Base-by-base conservation (phyloP, 345 rosid genomes). In the Draba incana region DNA sequence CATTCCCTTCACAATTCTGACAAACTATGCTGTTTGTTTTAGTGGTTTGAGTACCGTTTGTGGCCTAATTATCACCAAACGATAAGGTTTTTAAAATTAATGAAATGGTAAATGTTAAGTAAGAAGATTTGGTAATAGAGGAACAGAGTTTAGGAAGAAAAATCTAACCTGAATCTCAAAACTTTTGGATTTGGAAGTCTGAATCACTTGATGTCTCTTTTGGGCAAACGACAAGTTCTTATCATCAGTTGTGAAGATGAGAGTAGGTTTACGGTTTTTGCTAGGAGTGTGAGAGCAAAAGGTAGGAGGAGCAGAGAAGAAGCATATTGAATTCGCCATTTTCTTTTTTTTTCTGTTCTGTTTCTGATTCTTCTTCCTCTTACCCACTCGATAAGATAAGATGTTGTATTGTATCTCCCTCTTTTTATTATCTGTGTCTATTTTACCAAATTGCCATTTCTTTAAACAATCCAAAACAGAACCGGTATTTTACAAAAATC, bases 1-100 rank as follows among this genome's bases (percentile, higher is more conserved):
- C 96, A 35, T 85, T 82, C 25, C 92, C 92, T 11, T 88, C 91
- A 80, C 96, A 93, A 8, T 90, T 86, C 31, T 77, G 25, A 71
- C 98, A 93, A 43, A 93, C 57, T 28, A 93, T 74, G 82, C 97
- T 93, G 76, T 55, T 82, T 16, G 11, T 0, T 71, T 88, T 88
- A 50, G 85, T 39, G 56, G 50, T 39, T 68, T 16, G 78, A 58
- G 69, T 72, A 45, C 75, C 37, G 51, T 75, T 50, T 41, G 83
- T 51, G 14, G 96, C 90, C 99, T 94, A 83, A 69, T 62, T 2
- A 46, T 42, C 31, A 54, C 47, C 77, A 59, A 33, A 60, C 52
- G 11, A 53, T 16, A 11, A 38, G 6, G 47, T 10, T 54, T 61
- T 68, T 50, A 4, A 11, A 4, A 11, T 16, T 10, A 12, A 42